A percentile compares a stretch with the other conserved stretches of the same genome.
These are phyloP conservation scores for Geosmithia putterillii DNA, from an alignment of 2,329 filamentous ascomycete species.

Conservation along the genomic window DNA sequence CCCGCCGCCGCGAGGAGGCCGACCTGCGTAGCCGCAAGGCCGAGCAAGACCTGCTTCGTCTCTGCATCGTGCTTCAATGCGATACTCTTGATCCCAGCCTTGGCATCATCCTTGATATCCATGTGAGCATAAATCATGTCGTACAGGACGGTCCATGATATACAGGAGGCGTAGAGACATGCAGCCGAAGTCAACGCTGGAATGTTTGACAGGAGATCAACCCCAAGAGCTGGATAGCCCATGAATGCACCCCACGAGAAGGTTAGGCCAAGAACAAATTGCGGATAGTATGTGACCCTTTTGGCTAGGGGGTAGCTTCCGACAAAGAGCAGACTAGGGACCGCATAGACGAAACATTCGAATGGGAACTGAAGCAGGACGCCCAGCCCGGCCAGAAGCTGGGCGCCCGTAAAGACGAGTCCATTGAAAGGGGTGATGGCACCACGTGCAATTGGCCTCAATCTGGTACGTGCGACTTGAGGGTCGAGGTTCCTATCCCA, in stretches of 20 bases:
- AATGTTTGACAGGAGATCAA: constrained; percentile 56
- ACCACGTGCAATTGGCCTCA: constrained; percentile 69
- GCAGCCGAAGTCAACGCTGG: constrained; percentile 53
- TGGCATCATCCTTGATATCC: constrained; percentile 76
- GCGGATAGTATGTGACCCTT: constrained; percentile 76
- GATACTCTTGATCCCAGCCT: constrained; percentile 82
- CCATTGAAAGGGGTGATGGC: constrained; percentile 63
- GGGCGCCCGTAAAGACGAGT: constrained; percentile 59
- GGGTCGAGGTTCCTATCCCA: constrained; percentile 84
- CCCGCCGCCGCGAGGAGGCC: constrained; percentile 60
- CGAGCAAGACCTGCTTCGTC: constrained; percentile 64
- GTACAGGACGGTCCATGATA: constrained; percentile 80
- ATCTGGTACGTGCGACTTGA: constrained; percentile 61
- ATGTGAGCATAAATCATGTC: constrained; percentile 93
- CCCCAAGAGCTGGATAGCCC: constrained; percentile 72
- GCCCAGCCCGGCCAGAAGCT: constrained; percentile 61
- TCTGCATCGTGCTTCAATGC: constrained; percentile 66
- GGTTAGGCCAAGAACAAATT: constrained; percentile 69
- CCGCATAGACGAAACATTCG: constrained; percentile 63
- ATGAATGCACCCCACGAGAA: constrained; percentile 86
- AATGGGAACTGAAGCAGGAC: constrained; percentile 66
- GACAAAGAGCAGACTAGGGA: constrained; percentile 64
- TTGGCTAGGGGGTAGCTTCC: constrained; percentile 73
- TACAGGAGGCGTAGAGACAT: constrained; percentile 63
- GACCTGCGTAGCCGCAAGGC: constrained; percentile 57